Percentiles rank a stretch among this genome's conserved stretches.
Evolutionary conservation across 73 alveolate genomes (phyloP).

Genomic region (Durusdinium trenchii): DNA sequence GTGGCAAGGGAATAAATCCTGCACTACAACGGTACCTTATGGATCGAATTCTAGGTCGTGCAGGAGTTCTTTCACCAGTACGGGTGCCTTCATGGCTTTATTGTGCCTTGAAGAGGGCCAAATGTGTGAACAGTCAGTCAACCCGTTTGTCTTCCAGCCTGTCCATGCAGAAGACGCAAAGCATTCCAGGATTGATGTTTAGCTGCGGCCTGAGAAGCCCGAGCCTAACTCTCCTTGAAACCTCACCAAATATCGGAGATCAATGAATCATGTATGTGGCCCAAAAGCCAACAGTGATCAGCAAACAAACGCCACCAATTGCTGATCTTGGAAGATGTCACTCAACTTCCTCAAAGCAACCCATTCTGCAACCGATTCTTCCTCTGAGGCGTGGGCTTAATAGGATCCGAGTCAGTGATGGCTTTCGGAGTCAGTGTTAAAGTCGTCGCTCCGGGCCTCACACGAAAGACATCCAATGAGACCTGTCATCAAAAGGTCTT

Average conservation of each 20-base stretch:
- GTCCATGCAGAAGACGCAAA: conserved; percentile 83
- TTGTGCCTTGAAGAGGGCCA: no score
- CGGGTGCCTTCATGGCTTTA: no score
- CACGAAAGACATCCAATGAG: background rate
- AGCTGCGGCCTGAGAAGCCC: conserved; percentile 41
- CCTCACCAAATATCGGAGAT: background rate
- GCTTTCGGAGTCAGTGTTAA: conserved; percentile 81
- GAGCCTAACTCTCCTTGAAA: background rate
- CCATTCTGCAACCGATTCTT: background rate
- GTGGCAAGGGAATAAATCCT: no score
- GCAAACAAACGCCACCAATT: background rate
- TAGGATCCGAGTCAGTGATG: conserved; percentile 63
- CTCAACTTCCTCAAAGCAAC: background rate
- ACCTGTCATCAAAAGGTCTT: no score
- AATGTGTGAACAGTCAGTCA: no score
- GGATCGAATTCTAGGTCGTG: no score
- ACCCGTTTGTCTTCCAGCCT: background rate
- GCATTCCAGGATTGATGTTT: conserved; percentile 69
- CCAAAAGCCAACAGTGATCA: background rate
- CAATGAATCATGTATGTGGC: background rate
- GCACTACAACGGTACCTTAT: no score
- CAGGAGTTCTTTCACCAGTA: no score
- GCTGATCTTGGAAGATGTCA: background rate
- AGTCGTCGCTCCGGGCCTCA: conserved; percentile 67
- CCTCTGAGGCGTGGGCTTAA: background rate